A percentile compares a stretch with the other conserved stretches of the same genome.
Conservation (phyloP, 1,284 basidiomycete species). For the Rhizopogon hawkerae region DNA sequence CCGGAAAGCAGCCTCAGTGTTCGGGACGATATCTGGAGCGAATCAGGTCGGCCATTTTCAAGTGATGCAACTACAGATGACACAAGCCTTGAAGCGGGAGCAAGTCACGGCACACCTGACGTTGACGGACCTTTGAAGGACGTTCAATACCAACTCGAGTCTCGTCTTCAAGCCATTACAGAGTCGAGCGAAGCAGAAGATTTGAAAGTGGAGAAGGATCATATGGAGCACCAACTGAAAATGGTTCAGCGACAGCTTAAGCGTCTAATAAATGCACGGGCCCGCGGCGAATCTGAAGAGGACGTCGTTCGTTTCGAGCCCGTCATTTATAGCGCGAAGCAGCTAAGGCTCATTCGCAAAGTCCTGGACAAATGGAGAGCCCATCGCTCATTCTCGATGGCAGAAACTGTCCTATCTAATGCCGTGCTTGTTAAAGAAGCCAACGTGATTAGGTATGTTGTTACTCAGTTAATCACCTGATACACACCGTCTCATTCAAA, state of each 20-base stretch:
- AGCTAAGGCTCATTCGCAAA: conserved; percentile 71
- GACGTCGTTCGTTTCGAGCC: conserved; percentile 62
- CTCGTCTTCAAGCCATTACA: conserved; percentile 63
- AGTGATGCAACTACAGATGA: conserved; percentile 76
- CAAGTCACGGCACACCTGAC: conserved; percentile 60
- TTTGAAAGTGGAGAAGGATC: conserved; percentile 79
- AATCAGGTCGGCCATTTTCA: conserved; percentile 62
- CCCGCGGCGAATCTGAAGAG: conserved; percentile 63
- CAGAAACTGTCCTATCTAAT: conserved; percentile 78
- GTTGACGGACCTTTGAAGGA: conserved; percentile 57
- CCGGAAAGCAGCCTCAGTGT: conserved; percentile 81
- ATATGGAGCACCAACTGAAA: conserved; percentile 82
- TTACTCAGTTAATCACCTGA: neutral
- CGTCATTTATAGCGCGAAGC: conserved; percentile 70
- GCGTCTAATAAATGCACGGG: conserved; percentile 70
- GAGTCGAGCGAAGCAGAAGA: conserved; percentile 74
- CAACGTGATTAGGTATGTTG: conserved; percentile 78
- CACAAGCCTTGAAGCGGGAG: conserved; percentile 67
- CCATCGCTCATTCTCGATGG: conserved; percentile 83
- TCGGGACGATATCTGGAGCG: conserved; percentile 81
- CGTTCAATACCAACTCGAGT: conserved; percentile 65
- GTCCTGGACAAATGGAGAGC: conserved; percentile 81
- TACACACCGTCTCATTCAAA: conserved; percentile 10
- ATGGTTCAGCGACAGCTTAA: conserved; percentile 78
- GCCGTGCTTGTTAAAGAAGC: conserved; percentile 91